phyloP scores from a whole-genome alignment of 75 land plant genomes.

The Adiantum capillusveneris region DNA sequence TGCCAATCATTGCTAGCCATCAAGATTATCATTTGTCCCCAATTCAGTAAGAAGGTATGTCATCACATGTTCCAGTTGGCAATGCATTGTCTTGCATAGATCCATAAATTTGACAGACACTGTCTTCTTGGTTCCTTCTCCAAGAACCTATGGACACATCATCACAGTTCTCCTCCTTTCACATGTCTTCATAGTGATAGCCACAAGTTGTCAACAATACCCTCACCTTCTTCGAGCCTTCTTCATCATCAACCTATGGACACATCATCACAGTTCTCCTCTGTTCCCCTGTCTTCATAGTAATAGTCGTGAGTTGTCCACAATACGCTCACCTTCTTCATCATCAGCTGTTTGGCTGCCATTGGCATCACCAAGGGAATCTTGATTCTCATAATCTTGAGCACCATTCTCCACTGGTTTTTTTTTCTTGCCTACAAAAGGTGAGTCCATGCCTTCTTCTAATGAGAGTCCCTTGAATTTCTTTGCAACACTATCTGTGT shows the following conservation, averaged over 20 bases:
- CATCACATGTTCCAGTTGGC: conserved; percentile 93
- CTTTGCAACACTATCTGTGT: conserved; percentile 52
- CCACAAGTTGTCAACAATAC: conserved; percentile 73
- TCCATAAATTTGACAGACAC: conserved; percentile 96
- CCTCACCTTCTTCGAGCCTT: conserved; percentile 76
- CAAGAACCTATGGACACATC: conserved; percentile 93
- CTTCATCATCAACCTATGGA: too few relatives aligned
- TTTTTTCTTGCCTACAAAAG: conserved; percentile 62
- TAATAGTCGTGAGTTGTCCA: conserved; percentile 71
- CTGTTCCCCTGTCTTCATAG: conserved; percentile 94
- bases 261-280: too few relatives aligned
- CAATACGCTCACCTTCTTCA: conserved; percentile 69
- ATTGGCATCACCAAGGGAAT: conserved; percentile 29
- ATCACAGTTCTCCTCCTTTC: conserved; percentile 87
- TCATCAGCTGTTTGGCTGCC: conserved; percentile 46
- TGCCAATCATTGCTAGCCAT: conserved; percentile 79
- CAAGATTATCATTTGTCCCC: conserved; percentile 92
- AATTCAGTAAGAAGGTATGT: conserved; percentile 73
- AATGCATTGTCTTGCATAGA: conserved; percentile 90
- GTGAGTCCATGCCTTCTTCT: conserved; percentile 41
- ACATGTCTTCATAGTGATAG: conserved; percentile 82
- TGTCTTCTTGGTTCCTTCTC: conserved; percentile 94
- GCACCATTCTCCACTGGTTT: conserved; percentile 61
- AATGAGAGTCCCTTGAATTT: conserved; percentile 54
- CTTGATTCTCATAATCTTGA: conserved; percentile 47